Percentiles rank a stretch among this genome's conserved stretches.
These are phyloP conservation scores for Chalara sp. DNA, from an alignment of 2,329 filamentous ascomycete species.

Conservation along the genomic window DNA sequence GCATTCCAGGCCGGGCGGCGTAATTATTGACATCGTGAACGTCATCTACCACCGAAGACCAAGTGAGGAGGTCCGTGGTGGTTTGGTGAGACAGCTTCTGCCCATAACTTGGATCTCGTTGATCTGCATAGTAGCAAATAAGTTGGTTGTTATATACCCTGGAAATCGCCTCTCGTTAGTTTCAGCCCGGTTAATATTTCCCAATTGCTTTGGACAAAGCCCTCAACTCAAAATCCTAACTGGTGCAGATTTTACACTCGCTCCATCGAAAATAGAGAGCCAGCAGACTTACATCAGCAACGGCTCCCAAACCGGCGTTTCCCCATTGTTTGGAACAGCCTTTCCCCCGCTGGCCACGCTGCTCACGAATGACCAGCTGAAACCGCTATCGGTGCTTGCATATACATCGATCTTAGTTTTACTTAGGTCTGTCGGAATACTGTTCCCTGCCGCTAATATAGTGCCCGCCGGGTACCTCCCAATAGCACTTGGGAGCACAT, in stretches of 20 bases:
- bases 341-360: too few relatives aligned
- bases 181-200: too few relatives aligned
- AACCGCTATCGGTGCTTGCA: too few relatives aligned
- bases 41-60: conserved; percentile 52
- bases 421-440: conserved; percentile 43
- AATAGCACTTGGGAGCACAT: conserved; percentile 51
- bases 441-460: conserved; percentile 46
- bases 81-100: conserved; percentile 62
- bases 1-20: conserved; percentile 58
- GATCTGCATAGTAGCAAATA: conserved; percentile 62
- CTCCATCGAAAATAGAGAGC: too few relatives aligned
- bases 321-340: too few relatives aligned
- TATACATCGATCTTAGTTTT: conserved; percentile 36
- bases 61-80: conserved; percentile 48
- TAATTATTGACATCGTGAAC: conserved; percentile 48
- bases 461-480: conserved; percentile 56
- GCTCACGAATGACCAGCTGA: too few relatives aligned
- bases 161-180: conserved; percentile 60
- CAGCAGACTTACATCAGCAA: too few relatives aligned
- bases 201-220: too few relatives aligned
- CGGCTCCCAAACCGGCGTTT: too few relatives aligned
- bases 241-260: too few relatives aligned
- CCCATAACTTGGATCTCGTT: conserved; percentile 54
- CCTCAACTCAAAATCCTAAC: too few relatives aligned
- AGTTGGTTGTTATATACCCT: conserved; percentile 48